A percentile compares a stretch with the other conserved stretches of the same genome.
Conservation (phyloP, 768 basidiomycete genomes). For the Termitomyces sp. region DNA sequence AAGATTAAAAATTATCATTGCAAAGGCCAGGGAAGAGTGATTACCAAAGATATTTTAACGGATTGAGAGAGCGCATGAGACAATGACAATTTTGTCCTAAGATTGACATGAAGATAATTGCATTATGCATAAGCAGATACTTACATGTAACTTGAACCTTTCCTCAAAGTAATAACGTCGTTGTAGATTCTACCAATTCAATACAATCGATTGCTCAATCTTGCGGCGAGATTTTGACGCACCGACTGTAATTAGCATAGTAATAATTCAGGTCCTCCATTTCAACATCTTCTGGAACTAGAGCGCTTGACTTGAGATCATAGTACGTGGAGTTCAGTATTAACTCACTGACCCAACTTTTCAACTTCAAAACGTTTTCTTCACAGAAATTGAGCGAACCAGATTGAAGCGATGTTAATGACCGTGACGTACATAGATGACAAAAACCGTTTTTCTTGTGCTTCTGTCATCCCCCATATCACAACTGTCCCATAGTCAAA, state of each 20-base stretch:
- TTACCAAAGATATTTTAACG: slow-evolving; percentile 90
- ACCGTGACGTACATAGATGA: slow-evolving; percentile 78
- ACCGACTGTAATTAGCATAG: slow-evolving; percentile 96
- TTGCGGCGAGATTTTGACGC: slow-evolving; percentile 15
- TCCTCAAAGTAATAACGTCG: slow-evolving; percentile 92
- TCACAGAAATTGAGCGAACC: slow-evolving; percentile 9
- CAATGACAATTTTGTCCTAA: slow-evolving; percentile 90
- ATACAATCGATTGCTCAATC: slow-evolving; percentile 3
- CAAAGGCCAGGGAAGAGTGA: slow-evolving; percentile 1
- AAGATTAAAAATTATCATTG: not conserved
- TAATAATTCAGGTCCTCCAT: slow-evolving; percentile 98
- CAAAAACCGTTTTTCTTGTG: slow-evolving; percentile 86
- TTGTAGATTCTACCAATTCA: slow-evolving; percentile 73
- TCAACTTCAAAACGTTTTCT: slow-evolving; percentile 96
- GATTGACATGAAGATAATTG: not conserved
- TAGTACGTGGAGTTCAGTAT: slow-evolving; percentile 1
- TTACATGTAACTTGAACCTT: slow-evolving; percentile 94
- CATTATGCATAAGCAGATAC: slow-evolving; percentile 21
- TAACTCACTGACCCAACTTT: slow-evolving; percentile 54
- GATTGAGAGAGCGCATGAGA: slow-evolving; percentile 96
- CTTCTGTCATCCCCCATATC: slow-evolving; percentile 96
- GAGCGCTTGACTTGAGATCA: not conserved
- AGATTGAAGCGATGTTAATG: not conserved
- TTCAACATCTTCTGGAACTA: slow-evolving; percentile 84
- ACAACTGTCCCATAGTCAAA: slow-evolving; percentile 95